These are phyloP conservation scores for Trichoderma pleuroti DNA, from an alignment of 2,329 filamentous ascomycete genomes.

Conservation along the genomic window DNA sequence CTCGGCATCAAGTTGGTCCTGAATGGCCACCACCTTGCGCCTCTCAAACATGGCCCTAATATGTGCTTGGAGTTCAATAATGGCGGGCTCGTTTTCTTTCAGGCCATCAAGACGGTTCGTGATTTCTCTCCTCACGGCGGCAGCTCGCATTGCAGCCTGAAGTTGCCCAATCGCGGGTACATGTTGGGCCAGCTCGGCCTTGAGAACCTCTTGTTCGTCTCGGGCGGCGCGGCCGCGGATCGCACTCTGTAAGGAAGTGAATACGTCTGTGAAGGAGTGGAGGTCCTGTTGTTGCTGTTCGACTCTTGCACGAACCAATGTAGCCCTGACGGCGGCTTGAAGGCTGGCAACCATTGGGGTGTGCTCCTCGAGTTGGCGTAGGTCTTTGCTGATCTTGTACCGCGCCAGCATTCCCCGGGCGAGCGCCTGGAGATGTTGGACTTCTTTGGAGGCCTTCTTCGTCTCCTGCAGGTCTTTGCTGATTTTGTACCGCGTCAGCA, in stretches of 20 bases:
- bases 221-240: conserved; percentile 49
- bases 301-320: conserved; percentile 55
- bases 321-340: conserved; percentile 64
- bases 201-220: conserved; percentile 41
- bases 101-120: conserved; percentile 47
- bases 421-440: conserved; percentile 61
- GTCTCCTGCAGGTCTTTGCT: conserved; percentile 53
- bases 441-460: conserved; percentile 46
- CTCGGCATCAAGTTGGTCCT: conserved; percentile 56
- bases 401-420: conserved; percentile 65
- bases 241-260: conserved; percentile 43
- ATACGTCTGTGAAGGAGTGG: conserved; percentile 46
- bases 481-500: conserved; percentile 57
- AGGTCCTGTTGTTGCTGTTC: conserved; percentile 50
- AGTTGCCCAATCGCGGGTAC: conserved; percentile 43
- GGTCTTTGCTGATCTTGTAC: conserved; percentile 51
- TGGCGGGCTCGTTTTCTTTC: conserved; percentile 41
- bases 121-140: conserved; percentile 51
- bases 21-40: conserved; percentile 45
- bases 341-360: conserved; percentile 51
- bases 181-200: conserved; percentile 47
- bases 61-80: conserved; percentile 54
- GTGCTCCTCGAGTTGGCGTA: conserved; percentile 50
- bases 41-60: conserved; percentile 61
- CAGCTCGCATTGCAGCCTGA: conserved; percentile 52